phyloP scores from a whole-genome alignment of 805 yeast species.

The Alloascoidea africana region DNA sequence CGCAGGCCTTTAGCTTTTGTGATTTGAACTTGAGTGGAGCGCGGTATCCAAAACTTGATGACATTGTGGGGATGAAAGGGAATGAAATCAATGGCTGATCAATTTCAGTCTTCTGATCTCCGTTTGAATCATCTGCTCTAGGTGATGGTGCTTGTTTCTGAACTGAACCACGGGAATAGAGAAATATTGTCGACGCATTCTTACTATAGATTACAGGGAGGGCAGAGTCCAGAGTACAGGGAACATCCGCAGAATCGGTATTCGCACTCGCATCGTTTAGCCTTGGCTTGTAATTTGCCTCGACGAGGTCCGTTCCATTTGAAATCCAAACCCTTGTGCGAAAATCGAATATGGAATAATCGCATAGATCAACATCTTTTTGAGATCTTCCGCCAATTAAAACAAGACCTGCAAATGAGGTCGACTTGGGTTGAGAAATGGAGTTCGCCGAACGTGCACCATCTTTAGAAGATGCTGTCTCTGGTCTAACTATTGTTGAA shows the following conservation, averaged over 20 bases:
- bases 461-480: background rate
- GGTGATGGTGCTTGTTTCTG: no score
- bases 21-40: background rate
- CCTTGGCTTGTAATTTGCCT: slow-evolving; percentile 1
- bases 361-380: background rate
- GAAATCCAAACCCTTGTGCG: background rate
- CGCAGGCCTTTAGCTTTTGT: background rate
- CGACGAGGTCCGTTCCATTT: background rate
- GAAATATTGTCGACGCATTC: background rate
- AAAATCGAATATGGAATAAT: background rate
- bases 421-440: background rate
- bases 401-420: background rate
- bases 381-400: background rate
- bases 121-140: no score
- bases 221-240: background rate
- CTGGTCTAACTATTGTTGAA: background rate
- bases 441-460: background rate
- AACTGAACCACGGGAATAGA: background rate
- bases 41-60: background rate
- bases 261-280: background rate
- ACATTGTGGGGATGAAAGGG: background rate
- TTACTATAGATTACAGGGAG: background rate
- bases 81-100: background rate
- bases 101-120: background rate
- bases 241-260: background rate